These are phyloP conservation scores for Balamuthia mandrillaris DNA, from an alignment of 208 protist species.

Conservation along the genomic window DNA sequence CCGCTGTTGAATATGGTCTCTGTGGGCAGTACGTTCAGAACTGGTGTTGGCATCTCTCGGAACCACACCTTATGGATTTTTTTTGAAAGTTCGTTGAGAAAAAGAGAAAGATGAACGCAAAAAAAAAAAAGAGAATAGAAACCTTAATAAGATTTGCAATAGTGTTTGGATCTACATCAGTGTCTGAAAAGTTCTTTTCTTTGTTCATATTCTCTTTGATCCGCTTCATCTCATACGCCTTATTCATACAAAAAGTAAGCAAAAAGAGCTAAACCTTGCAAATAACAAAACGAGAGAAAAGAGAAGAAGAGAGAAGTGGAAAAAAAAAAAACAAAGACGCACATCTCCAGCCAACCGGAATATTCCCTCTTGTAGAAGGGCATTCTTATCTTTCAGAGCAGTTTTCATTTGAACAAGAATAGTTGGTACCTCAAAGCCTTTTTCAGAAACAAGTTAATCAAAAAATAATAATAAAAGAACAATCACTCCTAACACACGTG, in stretches of 20 bases:
- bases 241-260: no score
- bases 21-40: constrained; percentile 55
- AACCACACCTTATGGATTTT: constrained; percentile 48
- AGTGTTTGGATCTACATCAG: constrained; percentile 50
- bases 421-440: constrained; percentile 30
- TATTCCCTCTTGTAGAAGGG: constrained; percentile 48
- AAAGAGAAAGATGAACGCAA: background rate
- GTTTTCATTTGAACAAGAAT: constrained; percentile 43
- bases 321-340: no score
- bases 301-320: no score
- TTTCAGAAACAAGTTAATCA: background rate
- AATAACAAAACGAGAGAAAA: no score
- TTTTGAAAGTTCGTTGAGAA: background rate
- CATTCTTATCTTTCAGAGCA: constrained; percentile 49
- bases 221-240: constrained; percentile 53
- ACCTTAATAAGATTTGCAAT: constrained; percentile 62
- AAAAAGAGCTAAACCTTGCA: no score
- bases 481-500: background rate
- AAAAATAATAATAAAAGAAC: background rate
- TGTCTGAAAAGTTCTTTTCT: constrained; percentile 28
- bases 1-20: constrained; percentile 49
- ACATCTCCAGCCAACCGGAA: constrained; percentile 60
- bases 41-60: constrained; percentile 58
- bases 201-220: constrained; percentile 53
- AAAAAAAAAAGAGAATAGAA: background rate